A percentile compares a stretch with the other conserved stretches of the same genome.
phyloP scores from a whole-genome alignment of 2,329 filamentous ascomycete genomes.

The Magnaporthiopsis rhizophila region DNA sequence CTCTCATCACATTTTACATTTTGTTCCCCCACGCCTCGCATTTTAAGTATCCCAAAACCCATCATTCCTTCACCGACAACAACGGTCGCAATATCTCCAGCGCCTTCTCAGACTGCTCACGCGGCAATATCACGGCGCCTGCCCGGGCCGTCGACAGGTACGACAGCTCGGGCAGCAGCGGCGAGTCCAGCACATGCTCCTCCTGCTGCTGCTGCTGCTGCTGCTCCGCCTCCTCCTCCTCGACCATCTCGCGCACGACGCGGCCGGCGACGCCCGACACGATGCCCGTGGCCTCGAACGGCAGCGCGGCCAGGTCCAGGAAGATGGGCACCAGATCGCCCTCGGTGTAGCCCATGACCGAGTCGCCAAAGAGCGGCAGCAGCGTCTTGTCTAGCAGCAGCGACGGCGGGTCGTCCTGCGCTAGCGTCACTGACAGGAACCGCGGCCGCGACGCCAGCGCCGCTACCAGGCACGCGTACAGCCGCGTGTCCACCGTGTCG shows the following conservation, averaged over 20 bases:
- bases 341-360: constrained; percentile 67
- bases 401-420: constrained; percentile 65
- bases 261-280: constrained; percentile 87
- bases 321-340: constrained; percentile 77
- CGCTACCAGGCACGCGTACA: constrained; percentile 56
- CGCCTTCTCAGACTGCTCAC: constrained; percentile 65
- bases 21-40: too few species aligned
- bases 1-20: too few species aligned
- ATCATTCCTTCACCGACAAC: constrained; percentile 27
- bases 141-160: constrained; percentile 85
- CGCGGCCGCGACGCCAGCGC: constrained; percentile 51
- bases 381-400: constrained; percentile 64
- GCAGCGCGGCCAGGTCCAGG: constrained; percentile 71
- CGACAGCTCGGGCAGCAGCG: constrained; percentile 62
- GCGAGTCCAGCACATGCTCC: too few species aligned
- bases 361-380: constrained; percentile 58
- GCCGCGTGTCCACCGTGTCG: constrained; percentile 52
- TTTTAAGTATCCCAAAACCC: too few species aligned
- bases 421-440: constrained; percentile 68
- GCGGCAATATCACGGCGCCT: constrained; percentile 78
- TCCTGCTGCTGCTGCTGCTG: too few species aligned
- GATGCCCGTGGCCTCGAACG: constrained; percentile 85
- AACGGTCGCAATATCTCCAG: constrained; percentile 58
- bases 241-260: constrained; percentile 63
- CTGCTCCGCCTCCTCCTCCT: constrained; percentile 21